phyloP scores from a whole-genome alignment of 768 basidiomycete genomes.

The Asterophora parasitica region DNA sequence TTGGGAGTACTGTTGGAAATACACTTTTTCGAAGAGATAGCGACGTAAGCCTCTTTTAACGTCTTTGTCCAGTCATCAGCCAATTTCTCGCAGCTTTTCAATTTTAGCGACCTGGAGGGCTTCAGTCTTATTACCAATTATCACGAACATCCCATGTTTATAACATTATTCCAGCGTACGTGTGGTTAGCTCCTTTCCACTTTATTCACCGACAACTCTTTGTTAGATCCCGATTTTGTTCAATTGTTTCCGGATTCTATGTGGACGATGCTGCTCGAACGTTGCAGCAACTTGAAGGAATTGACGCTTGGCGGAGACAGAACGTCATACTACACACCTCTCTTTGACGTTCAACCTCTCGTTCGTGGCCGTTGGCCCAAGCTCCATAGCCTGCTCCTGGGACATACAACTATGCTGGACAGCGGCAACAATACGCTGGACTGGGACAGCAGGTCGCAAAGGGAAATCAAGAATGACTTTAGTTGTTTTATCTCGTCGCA shows the following conservation, averaged over 20 bases:
- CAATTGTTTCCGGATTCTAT: slow-evolving; percentile 23
- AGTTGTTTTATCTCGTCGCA: slow-evolving; percentile 17
- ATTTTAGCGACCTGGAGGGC: slow-evolving; percentile 17
- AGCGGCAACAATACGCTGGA: neutral
- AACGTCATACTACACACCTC: slow-evolving; percentile 8
- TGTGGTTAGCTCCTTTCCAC: neutral
- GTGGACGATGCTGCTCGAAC: slow-evolving; percentile 52
- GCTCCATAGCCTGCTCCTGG: slow-evolving; percentile 17
- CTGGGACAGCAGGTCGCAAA: slow-evolving; percentile 6
- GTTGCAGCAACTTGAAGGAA: slow-evolving; percentile 39
- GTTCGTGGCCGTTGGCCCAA: slow-evolving; percentile 17
- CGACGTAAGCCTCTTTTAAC: slow-evolving; percentile 12
- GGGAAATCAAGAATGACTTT: slow-evolving; percentile 13
- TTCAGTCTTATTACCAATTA: slow-evolving; percentile 18
- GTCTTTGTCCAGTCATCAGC: neutral
- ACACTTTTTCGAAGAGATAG: slow-evolving; percentile 15
- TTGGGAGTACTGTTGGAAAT: slow-evolving; percentile 20
- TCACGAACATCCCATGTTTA: no score
- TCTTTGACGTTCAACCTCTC: slow-evolving; percentile 18
- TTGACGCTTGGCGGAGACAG: slow-evolving; percentile 30
- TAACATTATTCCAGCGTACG: slow-evolving; percentile 5
- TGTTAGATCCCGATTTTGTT: slow-evolving; percentile 4
- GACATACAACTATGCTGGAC: slow-evolving; percentile 15
- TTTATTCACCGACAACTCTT: neutral
- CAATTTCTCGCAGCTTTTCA: slow-evolving; percentile 16